Conservation (phyloP, 2,329 filamentous ascomycete genomes). For the Dendrostoma leiphaemia region DNA sequence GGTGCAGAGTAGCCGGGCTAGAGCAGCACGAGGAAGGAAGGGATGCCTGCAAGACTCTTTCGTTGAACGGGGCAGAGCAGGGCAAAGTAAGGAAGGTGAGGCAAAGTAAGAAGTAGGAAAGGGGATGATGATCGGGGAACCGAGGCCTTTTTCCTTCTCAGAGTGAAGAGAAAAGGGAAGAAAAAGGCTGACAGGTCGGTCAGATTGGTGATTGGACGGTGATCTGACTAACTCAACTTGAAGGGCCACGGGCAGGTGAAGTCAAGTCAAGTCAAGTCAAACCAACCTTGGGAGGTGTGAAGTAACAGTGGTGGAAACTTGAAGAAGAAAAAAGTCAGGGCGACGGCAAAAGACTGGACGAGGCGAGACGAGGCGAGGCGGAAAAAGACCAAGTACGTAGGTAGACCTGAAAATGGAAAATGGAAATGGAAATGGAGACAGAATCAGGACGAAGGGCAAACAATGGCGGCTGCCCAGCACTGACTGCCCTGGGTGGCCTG, state of each 20-base stretch:
- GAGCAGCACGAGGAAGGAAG: too few species aligned
- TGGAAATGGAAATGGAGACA: background rate
- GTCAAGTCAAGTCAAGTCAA: constrained; percentile 4
- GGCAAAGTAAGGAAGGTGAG: background rate
- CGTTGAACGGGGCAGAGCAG: background rate
- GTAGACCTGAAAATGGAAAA: constrained; percentile 4
- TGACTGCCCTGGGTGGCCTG: too few species aligned
- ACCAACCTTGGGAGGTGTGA: too few species aligned
- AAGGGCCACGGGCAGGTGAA: background rate
- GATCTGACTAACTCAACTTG: background rate
- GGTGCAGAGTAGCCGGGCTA: too few species aligned
- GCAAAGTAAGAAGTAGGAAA: constrained; percentile 6
- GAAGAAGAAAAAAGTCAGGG: constrained; percentile 12
- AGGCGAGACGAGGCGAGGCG: constrained; percentile 12
- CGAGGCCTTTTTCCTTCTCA: constrained; percentile 1
- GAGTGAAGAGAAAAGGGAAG: background rate
- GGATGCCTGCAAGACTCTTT: background rate
- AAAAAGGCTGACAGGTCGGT: background rate
- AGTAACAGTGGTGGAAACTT: constrained; percentile 11
- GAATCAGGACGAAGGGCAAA: too few species aligned
- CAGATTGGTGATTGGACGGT: background rate
- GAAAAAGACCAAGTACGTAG: background rate
- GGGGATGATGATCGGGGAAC: constrained; percentile 6
- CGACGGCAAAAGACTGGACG: too few species aligned
- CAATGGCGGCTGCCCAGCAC: background rate